Conservation (phyloP, 306 rosid species). For the Argentina anserina region DNA sequence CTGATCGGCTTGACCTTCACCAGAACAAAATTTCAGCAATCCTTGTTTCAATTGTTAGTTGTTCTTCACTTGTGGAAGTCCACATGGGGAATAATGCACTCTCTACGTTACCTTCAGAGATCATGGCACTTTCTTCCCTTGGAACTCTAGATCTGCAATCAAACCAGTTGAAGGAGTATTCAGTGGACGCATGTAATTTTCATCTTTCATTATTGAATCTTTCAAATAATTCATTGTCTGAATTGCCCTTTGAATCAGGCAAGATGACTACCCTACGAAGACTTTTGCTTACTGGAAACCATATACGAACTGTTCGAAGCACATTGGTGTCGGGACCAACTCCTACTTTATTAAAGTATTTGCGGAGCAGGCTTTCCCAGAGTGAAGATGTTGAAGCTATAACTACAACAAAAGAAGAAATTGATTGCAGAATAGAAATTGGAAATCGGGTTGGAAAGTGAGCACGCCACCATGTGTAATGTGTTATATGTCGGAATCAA, state of each 20-base stretch:
- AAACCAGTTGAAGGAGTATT: conserved; percentile 90
- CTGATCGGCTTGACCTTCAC: conserved; percentile 77
- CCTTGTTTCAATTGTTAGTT: conserved; percentile 67
- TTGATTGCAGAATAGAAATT: too few relatives aligned
- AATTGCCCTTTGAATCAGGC: conserved; percentile 86
- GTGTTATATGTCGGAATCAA: too few relatives aligned
- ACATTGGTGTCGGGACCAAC: conserved; percentile 91
- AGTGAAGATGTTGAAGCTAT: conserved; percentile 66
- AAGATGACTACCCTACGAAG: conserved; percentile 87
- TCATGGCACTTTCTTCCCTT: conserved; percentile 66
- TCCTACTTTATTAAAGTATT: conserved; percentile 61
- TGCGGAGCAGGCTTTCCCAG: conserved; percentile 79
- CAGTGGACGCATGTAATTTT: conserved; percentile 87
- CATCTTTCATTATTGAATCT: conserved; percentile 69
- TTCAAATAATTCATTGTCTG: conserved; percentile 88
- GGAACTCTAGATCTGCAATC: conserved; percentile 90
- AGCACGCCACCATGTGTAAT: too few relatives aligned
- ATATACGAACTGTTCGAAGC: conserved; percentile 83
- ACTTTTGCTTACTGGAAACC: conserved; percentile 81
- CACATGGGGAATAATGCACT: conserved; percentile 78
- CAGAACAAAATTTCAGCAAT: conserved; percentile 79
- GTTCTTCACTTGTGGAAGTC: conserved; percentile 73
- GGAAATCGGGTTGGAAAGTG: too few relatives aligned
- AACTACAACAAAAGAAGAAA: conserved; percentile 53
- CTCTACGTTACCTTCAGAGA: conserved; percentile 62